Percentiles rank a stretch among this genome's conserved stretches.
Evolutionary conservation across 495 filamentous ascomycete species (phyloP).

Genomic region (Xylaria cubensis): DNA sequence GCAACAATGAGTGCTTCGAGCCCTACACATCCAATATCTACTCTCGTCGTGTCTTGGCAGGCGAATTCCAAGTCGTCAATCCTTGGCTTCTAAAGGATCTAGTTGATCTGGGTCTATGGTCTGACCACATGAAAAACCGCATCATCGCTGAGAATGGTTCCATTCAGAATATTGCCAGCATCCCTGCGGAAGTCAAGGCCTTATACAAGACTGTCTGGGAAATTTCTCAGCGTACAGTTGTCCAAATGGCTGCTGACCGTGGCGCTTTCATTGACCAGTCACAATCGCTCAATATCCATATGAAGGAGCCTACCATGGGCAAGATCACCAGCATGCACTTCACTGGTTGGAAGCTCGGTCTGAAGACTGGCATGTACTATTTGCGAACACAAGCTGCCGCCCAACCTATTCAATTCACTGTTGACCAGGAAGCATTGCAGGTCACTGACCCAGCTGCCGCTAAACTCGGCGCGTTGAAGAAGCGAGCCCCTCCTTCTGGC

Average conservation of each 20-base stretch:
- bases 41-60: constrained; percentile 94
- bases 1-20: constrained; percentile 99
- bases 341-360: constrained; percentile 96
- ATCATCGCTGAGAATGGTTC: constrained; percentile 97
- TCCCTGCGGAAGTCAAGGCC: constrained; percentile 92
- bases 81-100: constrained; percentile 98
- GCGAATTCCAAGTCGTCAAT: constrained; percentile 99
- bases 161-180: constrained; percentile 95
- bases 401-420: constrained; percentile 97
- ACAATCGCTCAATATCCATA: constrained; percentile 98
- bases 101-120: constrained; percentile 97
- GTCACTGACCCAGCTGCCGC: constrained; percentile 85
- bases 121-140: constrained; percentile 99
- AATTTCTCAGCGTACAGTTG: constrained; percentile 92
- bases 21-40: constrained; percentile 99
- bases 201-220: constrained; percentile 99
- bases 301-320: constrained; percentile 98
- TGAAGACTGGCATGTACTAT: constrained; percentile 99
- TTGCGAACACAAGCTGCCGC: constrained; percentile 96
- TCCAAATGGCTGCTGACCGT: constrained; percentile 98
- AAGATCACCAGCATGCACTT: constrained; percentile 99
- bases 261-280: constrained; percentile 99
- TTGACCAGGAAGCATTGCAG: constrained; percentile 94
- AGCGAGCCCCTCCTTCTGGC: constrained; percentile 64
- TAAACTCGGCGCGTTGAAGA: constrained; percentile 64